phyloP scores from a whole-genome alignment of 345 rosid genomes.

The Corymbia maculata region DNA sequence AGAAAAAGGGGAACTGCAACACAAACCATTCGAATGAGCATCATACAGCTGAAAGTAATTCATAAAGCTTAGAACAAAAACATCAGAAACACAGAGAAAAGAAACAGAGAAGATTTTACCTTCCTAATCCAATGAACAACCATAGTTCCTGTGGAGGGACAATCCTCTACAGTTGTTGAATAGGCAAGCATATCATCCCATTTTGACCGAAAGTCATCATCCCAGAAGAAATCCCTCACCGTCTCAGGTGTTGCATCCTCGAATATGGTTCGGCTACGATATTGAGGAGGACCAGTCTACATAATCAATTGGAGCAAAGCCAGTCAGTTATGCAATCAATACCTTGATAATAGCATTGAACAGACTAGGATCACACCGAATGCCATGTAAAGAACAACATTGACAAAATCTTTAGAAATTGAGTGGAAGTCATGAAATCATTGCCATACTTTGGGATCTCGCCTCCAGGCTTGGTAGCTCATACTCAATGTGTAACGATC shows the following conservation, averaged over 20 bases:
- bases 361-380: not conserved
- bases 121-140: slow-evolving; percentile 76
- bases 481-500: slow-evolving; percentile 49
- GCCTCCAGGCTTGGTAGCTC: slow-evolving; percentile 69
- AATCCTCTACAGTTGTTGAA: slow-evolving; percentile 43
- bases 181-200: slow-evolving; percentile 83
- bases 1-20: slow-evolving; percentile 74
- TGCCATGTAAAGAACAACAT: not conserved
- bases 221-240: slow-evolving; percentile 84
- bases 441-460: slow-evolving; percentile 50
- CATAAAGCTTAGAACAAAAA: not conserved
- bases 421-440: not conserved
- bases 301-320: not conserved
- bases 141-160: slow-evolving; percentile 62
- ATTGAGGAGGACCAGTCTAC: slow-evolving; percentile 70
- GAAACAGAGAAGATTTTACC: slow-evolving; percentile 14
- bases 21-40: not conserved
- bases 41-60: not conserved
- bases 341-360: not conserved
- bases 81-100: not conserved
- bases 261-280: slow-evolving; percentile 51
- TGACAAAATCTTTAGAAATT: not conserved
- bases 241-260: slow-evolving; percentile 61
- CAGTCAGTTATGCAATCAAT: not conserved
- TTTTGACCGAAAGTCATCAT: slow-evolving; percentile 53